These are phyloP conservation scores for Aphanoascus verrucosus DNA, from an alignment of 2,329 filamentous ascomycete species.

Conservation along the genomic window DNA sequence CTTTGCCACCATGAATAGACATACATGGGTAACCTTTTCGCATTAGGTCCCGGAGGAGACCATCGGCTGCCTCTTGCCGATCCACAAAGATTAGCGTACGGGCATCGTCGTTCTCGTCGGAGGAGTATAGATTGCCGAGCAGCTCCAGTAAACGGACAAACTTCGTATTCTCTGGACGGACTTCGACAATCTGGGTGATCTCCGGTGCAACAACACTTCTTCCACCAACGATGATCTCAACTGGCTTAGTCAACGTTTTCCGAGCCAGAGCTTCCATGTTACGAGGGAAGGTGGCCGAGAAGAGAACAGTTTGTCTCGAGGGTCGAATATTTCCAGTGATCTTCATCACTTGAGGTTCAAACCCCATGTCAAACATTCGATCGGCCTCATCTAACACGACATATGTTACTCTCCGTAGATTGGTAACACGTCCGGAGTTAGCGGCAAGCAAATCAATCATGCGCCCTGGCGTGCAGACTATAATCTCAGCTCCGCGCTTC, in stretches of 20 bases:
- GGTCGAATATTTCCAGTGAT: conserved; percentile 86
- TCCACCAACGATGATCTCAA: conserved; percentile 88
- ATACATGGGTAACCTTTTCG: conserved; percentile 81
- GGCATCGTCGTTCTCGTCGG: conserved; percentile 72
- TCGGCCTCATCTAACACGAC: conserved; percentile 95
- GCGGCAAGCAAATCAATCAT: conserved; percentile 92
- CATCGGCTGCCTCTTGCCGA: conserved; percentile 79
- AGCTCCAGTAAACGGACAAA: conserved; percentile 76
- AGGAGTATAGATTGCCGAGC: conserved; percentile 67
- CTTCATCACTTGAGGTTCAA: conserved; percentile 96
- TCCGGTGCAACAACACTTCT: conserved; percentile 57
- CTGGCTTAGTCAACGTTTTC: conserved; percentile 72
- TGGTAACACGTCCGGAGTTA: conserved; percentile 89
- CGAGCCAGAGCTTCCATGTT: conserved; percentile 86
- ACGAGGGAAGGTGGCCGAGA: conserved; percentile 90
- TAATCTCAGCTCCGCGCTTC: conserved; percentile 87
- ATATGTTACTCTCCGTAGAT: conserved; percentile 78
- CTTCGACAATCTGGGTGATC: conserved; percentile 86
- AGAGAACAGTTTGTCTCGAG: conserved; percentile 85
- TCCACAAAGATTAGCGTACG: conserved; percentile 86
- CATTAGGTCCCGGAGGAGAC: conserved; percentile 64
- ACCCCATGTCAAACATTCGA: conserved; percentile 99
- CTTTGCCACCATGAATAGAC: conserved; percentile 88
- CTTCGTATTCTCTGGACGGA: conserved; percentile 71
- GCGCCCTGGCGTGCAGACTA: conserved; percentile 88